A percentile compares a stretch with the other conserved stretches of the same genome.
Evolutionary conservation across 148 eudicot genomes (phyloP).

Genomic region (Heliamphora exappendiculata): DNA sequence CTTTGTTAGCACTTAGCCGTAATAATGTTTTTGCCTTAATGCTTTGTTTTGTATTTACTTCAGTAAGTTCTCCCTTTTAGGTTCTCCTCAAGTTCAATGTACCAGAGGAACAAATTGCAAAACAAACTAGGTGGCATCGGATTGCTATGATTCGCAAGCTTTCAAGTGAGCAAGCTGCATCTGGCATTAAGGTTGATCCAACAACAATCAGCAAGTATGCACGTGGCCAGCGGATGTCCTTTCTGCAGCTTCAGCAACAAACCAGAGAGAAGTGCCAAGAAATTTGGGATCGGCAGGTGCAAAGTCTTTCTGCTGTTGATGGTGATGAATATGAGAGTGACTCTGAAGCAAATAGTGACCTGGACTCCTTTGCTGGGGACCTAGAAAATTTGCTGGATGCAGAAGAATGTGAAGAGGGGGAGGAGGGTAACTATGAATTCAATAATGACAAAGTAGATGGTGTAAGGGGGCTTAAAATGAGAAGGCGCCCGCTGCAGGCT

Average conservation of each 20-base stretch:
- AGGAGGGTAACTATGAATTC: slow-evolving; percentile 47
- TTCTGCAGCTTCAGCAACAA: slow-evolving; percentile 96
- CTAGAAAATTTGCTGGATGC: slow-evolving; percentile 95
- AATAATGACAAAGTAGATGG: slow-evolving; percentile 61
- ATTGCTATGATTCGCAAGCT: slow-evolving; percentile 94
- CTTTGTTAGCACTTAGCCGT: background rate
- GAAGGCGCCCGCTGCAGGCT: slow-evolving; percentile 72
- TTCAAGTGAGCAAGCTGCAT: slow-evolving; percentile 94
- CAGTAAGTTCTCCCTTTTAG: slow-evolving; percentile 19
- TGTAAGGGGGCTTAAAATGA: slow-evolving; percentile 89
- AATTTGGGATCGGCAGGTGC: slow-evolving; percentile 93
- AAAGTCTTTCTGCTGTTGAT: slow-evolving; percentile 69
- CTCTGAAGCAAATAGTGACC: slow-evolving; percentile 84
- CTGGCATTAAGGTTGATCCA: slow-evolving; percentile 83
- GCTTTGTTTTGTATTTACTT: background rate
- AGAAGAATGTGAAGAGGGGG: slow-evolving; percentile 87
- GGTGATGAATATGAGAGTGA: slow-evolving; percentile 93
- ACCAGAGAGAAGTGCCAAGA: slow-evolving; percentile 96
- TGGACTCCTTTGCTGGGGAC: slow-evolving; percentile 99
- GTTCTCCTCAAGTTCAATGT: slow-evolving; percentile 78
- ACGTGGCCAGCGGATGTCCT: slow-evolving; percentile 98
- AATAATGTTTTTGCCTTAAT: background rate
- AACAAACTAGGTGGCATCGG: slow-evolving; percentile 90
- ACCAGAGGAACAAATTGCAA: slow-evolving; percentile 75
- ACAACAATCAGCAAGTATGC: slow-evolving; percentile 88